These are phyloP conservation scores for Penicillium sp. DNA, from an alignment of 2,329 filamentous ascomycete species.

Conservation along the genomic window DNA sequence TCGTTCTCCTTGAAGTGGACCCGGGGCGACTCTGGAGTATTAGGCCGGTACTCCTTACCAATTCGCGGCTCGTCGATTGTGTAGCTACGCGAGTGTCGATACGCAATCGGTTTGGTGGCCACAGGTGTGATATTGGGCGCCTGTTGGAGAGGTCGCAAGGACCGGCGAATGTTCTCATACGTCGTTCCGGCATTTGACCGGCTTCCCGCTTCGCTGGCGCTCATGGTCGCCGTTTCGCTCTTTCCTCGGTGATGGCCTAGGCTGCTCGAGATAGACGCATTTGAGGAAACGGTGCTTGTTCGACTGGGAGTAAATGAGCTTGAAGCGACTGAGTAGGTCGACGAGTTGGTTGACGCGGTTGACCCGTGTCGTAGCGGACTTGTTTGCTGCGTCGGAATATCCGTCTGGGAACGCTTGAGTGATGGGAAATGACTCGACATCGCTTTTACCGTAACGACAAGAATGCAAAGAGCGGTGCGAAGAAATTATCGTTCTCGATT, in stretches of 20 bases:
- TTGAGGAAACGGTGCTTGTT: constrained; percentile 73
- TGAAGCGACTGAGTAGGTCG: constrained; percentile 55
- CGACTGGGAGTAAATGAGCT: constrained; percentile 57
- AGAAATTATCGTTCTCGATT: constrained; percentile 35
- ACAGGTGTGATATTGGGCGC: constrained; percentile 58
- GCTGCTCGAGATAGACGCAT: constrained; percentile 61
- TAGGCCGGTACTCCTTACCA: constrained; percentile 39
- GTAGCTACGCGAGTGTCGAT: constrained; percentile 59
- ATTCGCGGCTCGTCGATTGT: constrained; percentile 62
- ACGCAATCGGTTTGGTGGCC: constrained; percentile 34
- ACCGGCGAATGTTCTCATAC: constrained; percentile 74
- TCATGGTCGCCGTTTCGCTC: constrained; percentile 62
- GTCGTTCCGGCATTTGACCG: constrained; percentile 61
- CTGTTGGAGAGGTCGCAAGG: constrained; percentile 74
- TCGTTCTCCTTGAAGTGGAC: constrained; percentile 36
- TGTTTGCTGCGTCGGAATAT: constrained; percentile 46
- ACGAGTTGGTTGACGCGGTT: constrained; percentile 59
- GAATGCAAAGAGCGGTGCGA: constrained; percentile 36
- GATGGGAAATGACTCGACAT: constrained; percentile 47
- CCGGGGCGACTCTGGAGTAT: constrained; percentile 38
- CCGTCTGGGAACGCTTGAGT: constrained; percentile 45
- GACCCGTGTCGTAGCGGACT: constrained; percentile 59
- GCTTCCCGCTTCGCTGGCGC: constrained; percentile 25
- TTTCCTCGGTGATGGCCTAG: constrained; percentile 71
- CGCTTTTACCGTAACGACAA: constrained; percentile 33